phyloP scores from a whole-genome alignment of 345 rosid species.

The Fremontodendron californicum region DNA sequence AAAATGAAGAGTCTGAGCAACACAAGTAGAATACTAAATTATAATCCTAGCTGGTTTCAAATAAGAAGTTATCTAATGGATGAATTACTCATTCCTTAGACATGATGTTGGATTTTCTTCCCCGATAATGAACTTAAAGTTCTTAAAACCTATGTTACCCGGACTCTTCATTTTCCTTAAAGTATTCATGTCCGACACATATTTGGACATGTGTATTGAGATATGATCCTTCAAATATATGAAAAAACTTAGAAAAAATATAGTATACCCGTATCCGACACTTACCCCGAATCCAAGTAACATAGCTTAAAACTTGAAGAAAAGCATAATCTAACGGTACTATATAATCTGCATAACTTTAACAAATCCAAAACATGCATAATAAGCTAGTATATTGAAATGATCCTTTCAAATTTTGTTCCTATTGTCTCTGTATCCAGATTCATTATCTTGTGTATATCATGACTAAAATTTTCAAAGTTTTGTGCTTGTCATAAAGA shows the following conservation, averaged over 20 bases:
- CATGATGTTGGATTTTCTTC: background rate
- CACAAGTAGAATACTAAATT: background rate
- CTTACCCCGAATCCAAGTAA: no score
- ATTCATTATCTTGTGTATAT: background rate
- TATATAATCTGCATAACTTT: background rate
- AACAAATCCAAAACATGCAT: background rate
- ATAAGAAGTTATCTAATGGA: background rate
- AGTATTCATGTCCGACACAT: no score
- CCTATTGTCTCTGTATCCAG: background rate
- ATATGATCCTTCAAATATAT: no score
- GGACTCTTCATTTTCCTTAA: no score
- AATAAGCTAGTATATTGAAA: background rate
- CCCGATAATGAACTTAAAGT: background rate
- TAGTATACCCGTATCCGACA: no score
- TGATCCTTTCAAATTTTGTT: background rate
- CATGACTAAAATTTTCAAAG: background rate
- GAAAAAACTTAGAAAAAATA: no score
- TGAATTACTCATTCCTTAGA: background rate
- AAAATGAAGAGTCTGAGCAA: no score
- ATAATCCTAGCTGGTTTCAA: background rate
- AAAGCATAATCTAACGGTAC: background rate
- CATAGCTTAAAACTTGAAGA: background rate
- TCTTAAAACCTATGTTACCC: no score
- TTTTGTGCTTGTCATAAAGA: background rate
- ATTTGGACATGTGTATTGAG: no score